phyloP scores from a whole-genome alignment of 192 early-diverging fungal species.

The Coemansia sp. region DNA sequence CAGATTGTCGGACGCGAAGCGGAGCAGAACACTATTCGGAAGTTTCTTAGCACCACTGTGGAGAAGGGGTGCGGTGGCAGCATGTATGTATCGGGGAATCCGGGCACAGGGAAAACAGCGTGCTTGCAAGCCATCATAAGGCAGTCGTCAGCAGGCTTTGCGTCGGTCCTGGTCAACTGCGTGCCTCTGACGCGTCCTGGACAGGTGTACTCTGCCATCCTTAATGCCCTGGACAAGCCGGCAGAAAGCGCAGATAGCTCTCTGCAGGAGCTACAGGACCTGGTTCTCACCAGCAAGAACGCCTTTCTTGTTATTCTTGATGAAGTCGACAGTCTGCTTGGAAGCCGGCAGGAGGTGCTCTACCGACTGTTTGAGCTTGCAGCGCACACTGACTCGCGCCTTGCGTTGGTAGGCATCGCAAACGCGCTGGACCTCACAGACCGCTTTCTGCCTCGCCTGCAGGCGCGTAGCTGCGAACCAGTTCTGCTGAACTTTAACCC shows the following conservation, averaged over 20 bases:
- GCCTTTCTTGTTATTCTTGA: slow-evolving; percentile 77
- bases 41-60: slow-evolving; percentile 37
- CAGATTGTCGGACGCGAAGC: slow-evolving; percentile 49
- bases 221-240: slow-evolving; percentile 51
- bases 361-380: slow-evolving; percentile 83
- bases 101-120: slow-evolving; percentile 96
- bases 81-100: slow-evolving; percentile 87
- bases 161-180: slow-evolving; percentile 77
- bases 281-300: slow-evolving; percentile 55
- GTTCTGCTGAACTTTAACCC: slow-evolving; percentile 84
- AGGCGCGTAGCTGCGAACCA: slow-evolving; percentile 79
- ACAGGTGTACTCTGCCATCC: slow-evolving; percentile 66
- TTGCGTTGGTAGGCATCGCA: slow-evolving; percentile 89
- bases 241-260: slow-evolving; percentile 44
- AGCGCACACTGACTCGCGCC: slow-evolving; percentile 57
- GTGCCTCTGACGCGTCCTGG: slow-evolving; percentile 77
- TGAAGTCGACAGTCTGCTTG: slow-evolving; percentile 89
- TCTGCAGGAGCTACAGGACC: slow-evolving; percentile 56
- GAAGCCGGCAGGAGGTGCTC: slow-evolving; percentile 77
- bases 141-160: slow-evolving; percentile 28
- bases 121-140: slow-evolving; percentile 64
- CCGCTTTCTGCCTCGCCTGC: slow-evolving; percentile 83
- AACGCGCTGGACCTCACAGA: slow-evolving; percentile 93
- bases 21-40: slow-evolving; percentile 38
- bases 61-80: slow-evolving; percentile 55